Base-by-base conservation (phyloP, 495 filamentous ascomycete species). In the Rhizodiscina lignyota region DNA sequence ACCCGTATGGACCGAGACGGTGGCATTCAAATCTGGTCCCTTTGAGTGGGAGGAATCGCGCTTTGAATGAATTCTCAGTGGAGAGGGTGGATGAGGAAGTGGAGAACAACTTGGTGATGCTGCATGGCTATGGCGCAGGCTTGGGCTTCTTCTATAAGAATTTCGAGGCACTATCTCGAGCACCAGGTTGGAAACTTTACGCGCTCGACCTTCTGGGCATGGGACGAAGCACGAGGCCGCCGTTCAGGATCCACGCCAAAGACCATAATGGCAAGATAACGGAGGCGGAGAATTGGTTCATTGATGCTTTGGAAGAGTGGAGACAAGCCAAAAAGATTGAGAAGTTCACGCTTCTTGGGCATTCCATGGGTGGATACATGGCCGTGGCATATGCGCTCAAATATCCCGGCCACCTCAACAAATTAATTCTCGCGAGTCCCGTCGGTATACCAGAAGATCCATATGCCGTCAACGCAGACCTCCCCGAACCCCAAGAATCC, bases 71-170 rank as follows among this genome's bases (percentile, higher is more conserved):
- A 50, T 87, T 94, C 57, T 79, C 77, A 5, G 72, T 97, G 1
- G 85, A 94, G 52, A 68, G 89, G 34, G 56, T 80, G 2, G 79
- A 71, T 18, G 89, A 96, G 41, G 56, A 70, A 21, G 66, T 71
- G 4, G 74, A 79, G 8, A 72, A 86, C 34, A 85, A 86, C 38
- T 63, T 97, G n/a, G 86, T 97, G 16, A 94, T 97, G 77, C 63
- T 97, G 10, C 89, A 97, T 51, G 89, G 89, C 24, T 96, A 96
- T 55, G 91, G 91, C 26, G 89, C 89, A 1, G 89, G 89, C 0
- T 61, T 97, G 2, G 89, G 83, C 3, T 96, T 96, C 52, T 97
- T 93, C 62, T 97, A 96, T 61, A 83, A 85, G 54, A 96, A 96
- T 49, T 96, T 92, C 37, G 89, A 96, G 50, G 72, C 74, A 4